Evolutionary conservation across 192 early-diverging fungal genomes (phyloP).

Genomic region (Physocladia obscura): DNA sequence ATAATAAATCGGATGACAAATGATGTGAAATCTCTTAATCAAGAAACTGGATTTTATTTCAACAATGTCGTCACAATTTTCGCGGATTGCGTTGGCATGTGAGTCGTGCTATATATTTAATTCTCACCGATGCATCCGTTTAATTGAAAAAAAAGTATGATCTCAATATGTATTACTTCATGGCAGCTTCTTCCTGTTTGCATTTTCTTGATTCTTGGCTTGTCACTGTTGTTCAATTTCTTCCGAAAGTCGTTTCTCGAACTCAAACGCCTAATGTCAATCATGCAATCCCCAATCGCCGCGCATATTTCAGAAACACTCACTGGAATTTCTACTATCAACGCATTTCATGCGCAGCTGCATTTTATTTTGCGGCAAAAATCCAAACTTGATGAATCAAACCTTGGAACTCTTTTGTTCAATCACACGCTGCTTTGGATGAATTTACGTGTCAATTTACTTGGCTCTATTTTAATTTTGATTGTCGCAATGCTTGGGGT

Average conservation of each 20-base stretch:
- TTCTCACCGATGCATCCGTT: conserved; percentile 23
- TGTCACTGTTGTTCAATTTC: conserved; percentile 6
- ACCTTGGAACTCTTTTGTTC: neutral
- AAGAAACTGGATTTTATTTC: conserved; percentile 42
- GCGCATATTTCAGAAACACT: conserved; percentile 40
- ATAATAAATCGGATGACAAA: conserved; percentile 66
- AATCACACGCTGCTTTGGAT: conserved; percentile 21
- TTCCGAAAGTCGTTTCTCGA: conserved; percentile 31
- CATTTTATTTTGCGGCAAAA: conserved; percentile 6
- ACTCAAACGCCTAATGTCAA: conserved; percentile 31
- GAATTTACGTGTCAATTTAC: conserved; percentile 19
- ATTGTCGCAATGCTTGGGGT: conserved; percentile 7
- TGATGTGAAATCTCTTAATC: conserved; percentile 53
- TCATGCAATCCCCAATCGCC: conserved; percentile 29
- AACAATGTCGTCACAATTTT: neutral
- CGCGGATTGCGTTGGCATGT: neutral
- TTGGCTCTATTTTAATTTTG: conserved; percentile 26
- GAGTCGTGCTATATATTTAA: neutral
- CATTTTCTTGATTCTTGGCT: neutral
- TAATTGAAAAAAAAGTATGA: too few species aligned
- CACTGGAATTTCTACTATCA: conserved; percentile 31
- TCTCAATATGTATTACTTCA: neutral
- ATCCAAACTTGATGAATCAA: conserved; percentile 11
- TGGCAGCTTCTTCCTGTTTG: neutral
- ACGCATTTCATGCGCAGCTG: conserved; percentile 7